These are phyloP conservation scores for Debaryomyces nepalensis DNA, from an alignment of 1,139 yeast genomes.

Conservation along the genomic window DNA sequence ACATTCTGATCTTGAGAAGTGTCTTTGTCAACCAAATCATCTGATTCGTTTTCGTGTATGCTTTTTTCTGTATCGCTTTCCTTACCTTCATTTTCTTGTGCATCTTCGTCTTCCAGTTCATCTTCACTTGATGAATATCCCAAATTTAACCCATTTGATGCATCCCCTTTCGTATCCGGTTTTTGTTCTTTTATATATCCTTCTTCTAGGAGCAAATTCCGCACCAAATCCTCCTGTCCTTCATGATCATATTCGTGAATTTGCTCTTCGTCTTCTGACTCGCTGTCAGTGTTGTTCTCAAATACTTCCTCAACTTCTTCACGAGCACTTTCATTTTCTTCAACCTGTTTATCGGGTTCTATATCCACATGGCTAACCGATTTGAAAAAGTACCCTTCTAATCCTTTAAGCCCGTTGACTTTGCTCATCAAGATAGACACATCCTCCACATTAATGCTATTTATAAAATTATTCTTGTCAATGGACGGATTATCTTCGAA, in stretches of 20 bases:
- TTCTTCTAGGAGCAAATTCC: slow-evolving; percentile 26
- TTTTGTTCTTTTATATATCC: slow-evolving; percentile 20
- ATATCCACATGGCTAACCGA: slow-evolving; percentile 7
- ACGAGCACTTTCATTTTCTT: neutral
- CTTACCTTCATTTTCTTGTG: slow-evolving; percentile 1
- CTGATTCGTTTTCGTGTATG: slow-evolving; percentile 14
- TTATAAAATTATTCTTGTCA: slow-evolving; percentile 23
- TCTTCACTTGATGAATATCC: slow-evolving; percentile 20
- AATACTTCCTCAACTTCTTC: slow-evolving; percentile 12
- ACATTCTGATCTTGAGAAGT: neutral
- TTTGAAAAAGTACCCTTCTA: slow-evolving; percentile 10
- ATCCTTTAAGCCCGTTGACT: slow-evolving; percentile 32
- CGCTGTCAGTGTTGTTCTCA: slow-evolving; percentile 13
- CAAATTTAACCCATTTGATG: slow-evolving; percentile 9
- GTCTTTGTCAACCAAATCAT: slow-evolving; percentile 3
- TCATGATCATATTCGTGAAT: slow-evolving; percentile 13
- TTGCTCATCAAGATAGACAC: slow-evolving; percentile 37
- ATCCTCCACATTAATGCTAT: slow-evolving; percentile 35
- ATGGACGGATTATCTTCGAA: slow-evolving; percentile 20
- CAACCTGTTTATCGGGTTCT: slow-evolving; percentile 10
- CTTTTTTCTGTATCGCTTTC: slow-evolving; percentile 2
- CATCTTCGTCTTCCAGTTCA: slow-evolving; percentile 9
- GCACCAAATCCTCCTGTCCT: slow-evolving; percentile 21
- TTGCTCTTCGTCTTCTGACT: slow-evolving; percentile 7
- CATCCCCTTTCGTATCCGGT: slow-evolving; percentile 1